Evolutionary conservation across 768 basidiomycete species (phyloP).

Genomic region (Cubamyces sp.): DNA sequence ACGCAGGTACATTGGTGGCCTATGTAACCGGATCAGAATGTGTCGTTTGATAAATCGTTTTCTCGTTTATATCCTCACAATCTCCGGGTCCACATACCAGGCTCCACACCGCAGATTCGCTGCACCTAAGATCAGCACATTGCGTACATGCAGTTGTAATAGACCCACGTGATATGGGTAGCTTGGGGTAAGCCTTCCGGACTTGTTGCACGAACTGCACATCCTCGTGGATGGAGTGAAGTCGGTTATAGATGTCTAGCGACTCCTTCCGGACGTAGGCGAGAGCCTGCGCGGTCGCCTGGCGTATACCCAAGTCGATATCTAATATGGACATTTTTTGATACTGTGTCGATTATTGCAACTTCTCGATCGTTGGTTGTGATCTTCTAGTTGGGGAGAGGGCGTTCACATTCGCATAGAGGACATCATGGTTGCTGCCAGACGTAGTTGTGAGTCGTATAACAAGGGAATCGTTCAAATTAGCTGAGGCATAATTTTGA

Average conservation of each 20-base stretch:
- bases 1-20: slow-evolving; percentile 52
- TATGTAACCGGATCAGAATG: slow-evolving; percentile 23
- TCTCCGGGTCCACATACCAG: slow-evolving; percentile 84
- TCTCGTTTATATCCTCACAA: slow-evolving; percentile 44
- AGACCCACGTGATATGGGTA: slow-evolving; percentile 61
- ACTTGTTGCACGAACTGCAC: slow-evolving; percentile 67
- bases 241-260: slow-evolving; percentile 80
- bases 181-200: slow-evolving; percentile 46
- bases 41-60: slow-evolving; percentile 24
- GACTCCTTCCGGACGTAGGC: slow-evolving; percentile 67
- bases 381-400: background rate
- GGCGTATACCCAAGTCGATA: slow-evolving; percentile 1
- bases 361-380: no score
- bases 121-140: slow-evolving; percentile 31
- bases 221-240: slow-evolving; percentile 86
- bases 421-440: background rate
- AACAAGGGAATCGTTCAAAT: no score
- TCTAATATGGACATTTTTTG: background rate
- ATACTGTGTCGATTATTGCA: no score
- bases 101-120: slow-evolving; percentile 94
- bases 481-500: no score
- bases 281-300: slow-evolving; percentile 36
- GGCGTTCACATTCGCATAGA: slow-evolving; percentile 14
- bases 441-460: no score
- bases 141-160: slow-evolving; percentile 15